Base-by-base conservation (phyloP, 495 filamentous ascomycete species). In the Penicillium maclennaniae region DNA sequence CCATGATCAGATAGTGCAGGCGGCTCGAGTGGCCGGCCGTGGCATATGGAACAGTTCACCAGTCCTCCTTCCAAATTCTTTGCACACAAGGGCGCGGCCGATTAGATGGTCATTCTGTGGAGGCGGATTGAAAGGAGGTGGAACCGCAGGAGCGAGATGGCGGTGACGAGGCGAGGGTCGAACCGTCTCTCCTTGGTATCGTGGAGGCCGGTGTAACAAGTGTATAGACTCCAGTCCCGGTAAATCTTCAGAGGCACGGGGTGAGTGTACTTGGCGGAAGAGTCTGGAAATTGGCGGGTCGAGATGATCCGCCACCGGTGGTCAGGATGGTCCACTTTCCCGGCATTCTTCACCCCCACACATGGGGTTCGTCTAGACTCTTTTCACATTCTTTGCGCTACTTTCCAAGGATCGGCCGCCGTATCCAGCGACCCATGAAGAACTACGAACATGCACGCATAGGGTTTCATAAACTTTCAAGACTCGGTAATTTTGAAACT, bases 1-100 rank as follows among this genome's bases (percentile, higher is more conserved):
- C 71, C 73, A 74, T 76, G 58, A 59, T 75, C 56, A 51, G 43
- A 31, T 58, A 42, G 45, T 54, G 51, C 49, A 49, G 46, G 46
- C 53, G 57, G 49, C 53, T 58, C 55, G 46, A 56, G 62, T 55
- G 49, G 51, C 51, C 55, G 55, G 61, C 58, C 44, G 38, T 23
- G 49, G 49, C 55, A 53, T 54, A 46, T 23, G 49, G 34, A 37
- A 59, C 27, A 44, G 43, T 54, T 45, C 55, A 36, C 52, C 54
- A 44, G 43, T 17, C 17, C 42, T 38, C 49, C 43, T 19, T 45
- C 36, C 47, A 17, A 45, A n/a, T 39, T 51, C 43, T 36, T 17
- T 40, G 21, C 38, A 27, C 27, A 49, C 2, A 45, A 16, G 40
- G 15, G 28, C 43, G 20, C 2, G 21, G 21, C 10, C 9, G 20